phyloP scores from a whole-genome alignment of 306 rosid genomes.

The Prinsepia uniflora region DNA sequence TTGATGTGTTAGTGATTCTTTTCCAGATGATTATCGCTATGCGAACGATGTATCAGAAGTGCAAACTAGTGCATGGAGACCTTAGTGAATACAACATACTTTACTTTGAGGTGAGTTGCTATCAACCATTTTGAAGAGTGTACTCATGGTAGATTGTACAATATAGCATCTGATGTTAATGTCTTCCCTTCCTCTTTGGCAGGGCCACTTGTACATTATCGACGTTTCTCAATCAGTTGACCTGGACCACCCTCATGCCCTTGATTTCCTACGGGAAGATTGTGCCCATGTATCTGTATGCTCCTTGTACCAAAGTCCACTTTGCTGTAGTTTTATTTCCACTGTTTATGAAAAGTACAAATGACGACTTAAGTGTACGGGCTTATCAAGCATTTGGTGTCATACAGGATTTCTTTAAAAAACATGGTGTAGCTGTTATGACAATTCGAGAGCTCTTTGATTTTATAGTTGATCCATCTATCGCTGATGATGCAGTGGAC shows the following conservation, averaged over 20 bases:
- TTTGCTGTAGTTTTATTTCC: neutral
- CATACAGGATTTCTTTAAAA: constrained; percentile 73
- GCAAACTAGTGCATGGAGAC: constrained; percentile 93
- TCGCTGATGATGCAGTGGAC: constrained; percentile 72
- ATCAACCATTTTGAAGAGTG: neutral
- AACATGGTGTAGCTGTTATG: constrained; percentile 93
- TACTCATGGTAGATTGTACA: neutral
- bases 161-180: neutral
- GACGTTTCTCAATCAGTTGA: constrained; percentile 97
- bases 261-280: constrained; percentile 78
- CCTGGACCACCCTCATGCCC: constrained; percentile 84
- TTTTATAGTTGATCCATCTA: constrained; percentile 79
- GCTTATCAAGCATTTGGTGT: constrained; percentile 23
- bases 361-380: neutral
- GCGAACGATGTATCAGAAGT: constrained; percentile 83
- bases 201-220: constrained; percentile 86
- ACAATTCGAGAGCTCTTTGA: constrained; percentile 73
- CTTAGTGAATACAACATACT: constrained; percentile 91
- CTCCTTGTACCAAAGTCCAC: neutral
- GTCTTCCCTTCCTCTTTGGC: constrained; percentile 17
- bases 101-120: constrained; percentile 56
- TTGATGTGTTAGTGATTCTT: constrained; percentile 3
- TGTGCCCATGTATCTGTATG: constrained; percentile 76
- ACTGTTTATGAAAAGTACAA: neutral
- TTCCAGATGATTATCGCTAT: constrained; percentile 70